Conservation (phyloP, 441 rosid genomes). For the Arabidopsis lyrata region DNA sequence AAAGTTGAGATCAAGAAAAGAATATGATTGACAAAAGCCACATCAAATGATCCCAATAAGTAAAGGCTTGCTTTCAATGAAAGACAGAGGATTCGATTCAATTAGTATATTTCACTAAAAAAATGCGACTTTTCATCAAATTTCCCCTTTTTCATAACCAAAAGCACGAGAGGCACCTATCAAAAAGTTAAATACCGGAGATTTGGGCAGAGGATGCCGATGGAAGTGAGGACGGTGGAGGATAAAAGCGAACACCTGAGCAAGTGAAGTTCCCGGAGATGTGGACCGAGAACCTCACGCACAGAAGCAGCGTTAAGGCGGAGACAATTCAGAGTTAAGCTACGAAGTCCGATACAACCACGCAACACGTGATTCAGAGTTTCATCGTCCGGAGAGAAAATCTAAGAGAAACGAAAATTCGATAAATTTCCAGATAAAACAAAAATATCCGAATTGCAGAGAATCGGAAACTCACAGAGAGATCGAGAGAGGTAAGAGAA, state of each 20-base stretch:
- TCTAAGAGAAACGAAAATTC: conserved; percentile 40
- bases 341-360: conserved; percentile 43
- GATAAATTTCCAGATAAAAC: neutral
- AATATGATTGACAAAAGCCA: neutral
- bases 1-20: neutral
- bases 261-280: conserved; percentile 56
- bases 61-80: no score
- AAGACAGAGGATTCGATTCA: neutral
- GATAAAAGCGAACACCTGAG: conserved; percentile 51
- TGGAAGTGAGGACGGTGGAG: conserved; percentile 48
- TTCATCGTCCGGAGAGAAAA: conserved; percentile 52
- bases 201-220: conserved; percentile 56
- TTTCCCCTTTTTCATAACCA: neutral
- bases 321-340: conserved; percentile 59
- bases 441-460: neutral
- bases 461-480: conserved; percentile 46
- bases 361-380: conserved; percentile 49
- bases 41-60: neutral
- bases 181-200: conserved; percentile 56
- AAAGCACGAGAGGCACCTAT: conserved; percentile 1
- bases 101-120: no score
- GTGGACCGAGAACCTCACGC: conserved; percentile 44
- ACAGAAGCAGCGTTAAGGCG: conserved; percentile 51
- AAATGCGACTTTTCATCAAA: neutral
- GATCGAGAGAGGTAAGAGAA: conserved; percentile 50